A percentile compares a stretch with the other conserved stretches of the same genome.
Evolutionary conservation across 768 basidiomycete species (phyloP).

Genomic region (Rhodotorula taiwanensis): DNA sequence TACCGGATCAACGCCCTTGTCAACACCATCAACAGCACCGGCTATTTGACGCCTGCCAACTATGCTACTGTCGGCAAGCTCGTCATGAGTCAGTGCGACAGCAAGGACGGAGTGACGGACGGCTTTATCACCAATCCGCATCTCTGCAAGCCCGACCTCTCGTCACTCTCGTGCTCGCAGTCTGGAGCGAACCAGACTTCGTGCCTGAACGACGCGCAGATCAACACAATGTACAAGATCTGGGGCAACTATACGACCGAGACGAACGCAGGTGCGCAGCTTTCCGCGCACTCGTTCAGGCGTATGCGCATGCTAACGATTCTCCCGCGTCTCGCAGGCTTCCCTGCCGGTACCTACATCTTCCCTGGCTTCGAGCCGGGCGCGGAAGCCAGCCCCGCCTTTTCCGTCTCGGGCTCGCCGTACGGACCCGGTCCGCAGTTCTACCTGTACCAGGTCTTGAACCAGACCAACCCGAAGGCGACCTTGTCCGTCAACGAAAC

Average conservation of each 20-base stretch:
- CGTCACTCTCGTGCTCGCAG: background rate
- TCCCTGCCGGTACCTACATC: conserved; percentile 2
- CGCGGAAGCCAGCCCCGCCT: conserved; percentile 1
- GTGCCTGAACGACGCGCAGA: conserved; percentile 15
- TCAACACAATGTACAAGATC: conserved; percentile 15
- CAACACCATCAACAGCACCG: conserved; percentile 19
- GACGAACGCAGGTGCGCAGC: too few species aligned
- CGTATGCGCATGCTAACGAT: too few species aligned
- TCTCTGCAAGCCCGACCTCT: conserved; percentile 41
- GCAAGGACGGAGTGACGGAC: conserved; percentile 41
- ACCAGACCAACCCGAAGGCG: background rate
- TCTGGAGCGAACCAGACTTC: conserved; percentile 3
- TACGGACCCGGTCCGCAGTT: conserved; percentile 11
- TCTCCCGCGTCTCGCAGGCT: background rate
- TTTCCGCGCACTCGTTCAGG: too few species aligned
- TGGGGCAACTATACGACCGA: background rate
- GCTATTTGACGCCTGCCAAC: conserved; percentile 21
- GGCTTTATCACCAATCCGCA: conserved; percentile 44
- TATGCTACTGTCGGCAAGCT: conserved; percentile 13
- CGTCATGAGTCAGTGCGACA: conserved; percentile 31
- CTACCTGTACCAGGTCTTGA: background rate
- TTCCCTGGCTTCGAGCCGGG: conserved; percentile 16
- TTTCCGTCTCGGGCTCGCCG: conserved; percentile 17
- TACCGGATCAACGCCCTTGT: conserved; percentile 32
- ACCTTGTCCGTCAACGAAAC: conserved; percentile 4